Conservation (phyloP, 169 alveolate species). For the Plasmodium fragile region DNA sequence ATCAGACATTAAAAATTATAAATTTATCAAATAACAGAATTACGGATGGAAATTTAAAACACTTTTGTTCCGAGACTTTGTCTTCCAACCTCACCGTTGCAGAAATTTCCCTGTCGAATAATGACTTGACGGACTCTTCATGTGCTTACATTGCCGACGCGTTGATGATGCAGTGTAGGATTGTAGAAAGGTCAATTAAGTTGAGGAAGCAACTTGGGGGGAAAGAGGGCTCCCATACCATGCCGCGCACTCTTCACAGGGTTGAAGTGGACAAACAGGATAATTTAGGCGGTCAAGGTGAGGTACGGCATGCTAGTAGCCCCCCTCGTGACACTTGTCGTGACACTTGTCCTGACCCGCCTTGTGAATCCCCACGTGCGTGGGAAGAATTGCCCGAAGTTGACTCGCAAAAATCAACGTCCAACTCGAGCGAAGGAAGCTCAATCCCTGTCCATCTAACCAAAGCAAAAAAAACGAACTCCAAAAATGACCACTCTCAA, state of each 20-base stretch:
- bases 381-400: not conserved
- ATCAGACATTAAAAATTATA: conserved; percentile 22
- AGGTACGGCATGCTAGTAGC: not conserved
- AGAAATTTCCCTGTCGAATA: conserved; percentile 23
- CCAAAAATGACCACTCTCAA: not conserved
- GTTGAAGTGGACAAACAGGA: not conserved
- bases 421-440: not conserved
- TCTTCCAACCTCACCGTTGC: conserved; percentile 12
- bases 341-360: no score
- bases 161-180: not conserved
- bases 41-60: conserved; percentile 27
- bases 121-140: conserved; percentile 4
- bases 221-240: not conserved
- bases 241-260: not conserved
- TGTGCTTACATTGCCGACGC: conserved; percentile 42
- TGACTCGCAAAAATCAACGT: conserved; percentile 1
- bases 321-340: not conserved
- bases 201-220: not conserved
- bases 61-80: conserved; percentile 12
- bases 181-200: not conserved
- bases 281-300: not conserved
- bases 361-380: not conserved
- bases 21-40: conserved; percentile 28
- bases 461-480: not conserved
- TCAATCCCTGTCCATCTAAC: not conserved